Conservation (phyloP, 805 yeast genomes). For the Nakazawaea holstii region DNA sequence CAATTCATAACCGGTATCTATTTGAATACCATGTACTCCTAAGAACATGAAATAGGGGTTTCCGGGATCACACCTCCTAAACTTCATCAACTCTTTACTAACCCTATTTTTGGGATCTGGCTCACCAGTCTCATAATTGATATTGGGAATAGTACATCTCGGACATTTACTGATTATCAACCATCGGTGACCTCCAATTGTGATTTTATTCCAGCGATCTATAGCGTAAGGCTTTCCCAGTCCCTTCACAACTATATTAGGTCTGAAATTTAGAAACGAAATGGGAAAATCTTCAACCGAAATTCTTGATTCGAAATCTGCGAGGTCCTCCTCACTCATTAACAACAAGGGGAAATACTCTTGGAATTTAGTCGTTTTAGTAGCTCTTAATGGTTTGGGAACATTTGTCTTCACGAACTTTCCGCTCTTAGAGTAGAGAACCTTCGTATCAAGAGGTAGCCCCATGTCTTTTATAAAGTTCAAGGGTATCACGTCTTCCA, state of each 20-base stretch:
- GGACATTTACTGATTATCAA: slow-evolving; percentile 22
- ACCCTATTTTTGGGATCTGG: slow-evolving; percentile 2
- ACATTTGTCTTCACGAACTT: slow-evolving; percentile 21
- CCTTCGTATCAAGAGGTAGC: slow-evolving; percentile 16
- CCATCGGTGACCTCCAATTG: slow-evolving; percentile 15
- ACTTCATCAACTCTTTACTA: slow-evolving; percentile 2
- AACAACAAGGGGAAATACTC: slow-evolving; percentile 25
- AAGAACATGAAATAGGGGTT: slow-evolving; percentile 5
- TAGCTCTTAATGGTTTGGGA: slow-evolving; percentile 13
- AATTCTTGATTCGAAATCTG: slow-evolving; percentile 13
- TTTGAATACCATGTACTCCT: slow-evolving; percentile 9
- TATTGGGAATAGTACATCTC: slow-evolving; percentile 24
- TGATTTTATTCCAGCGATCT: slow-evolving; percentile 22
- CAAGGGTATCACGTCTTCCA: slow-evolving; percentile 17
- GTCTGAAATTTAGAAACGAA: slow-evolving; percentile 20
- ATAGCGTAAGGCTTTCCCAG: slow-evolving; percentile 19
- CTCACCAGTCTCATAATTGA: slow-evolving; percentile 16
- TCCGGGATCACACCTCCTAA: slow-evolving; percentile 10
- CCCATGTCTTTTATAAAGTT: slow-evolving; percentile 16
- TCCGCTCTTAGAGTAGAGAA: slow-evolving; percentile 21
- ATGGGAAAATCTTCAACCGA: slow-evolving; percentile 9
- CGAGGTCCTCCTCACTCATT: slow-evolving; percentile 19
- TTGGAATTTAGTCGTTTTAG: slow-evolving; percentile 21
- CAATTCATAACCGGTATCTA: slow-evolving; percentile 3
- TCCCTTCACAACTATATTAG: slow-evolving; percentile 20